phyloP scores from a whole-genome alignment of 2,329 filamentous ascomycete species.

The Phaeoacremonium minimum region DNA sequence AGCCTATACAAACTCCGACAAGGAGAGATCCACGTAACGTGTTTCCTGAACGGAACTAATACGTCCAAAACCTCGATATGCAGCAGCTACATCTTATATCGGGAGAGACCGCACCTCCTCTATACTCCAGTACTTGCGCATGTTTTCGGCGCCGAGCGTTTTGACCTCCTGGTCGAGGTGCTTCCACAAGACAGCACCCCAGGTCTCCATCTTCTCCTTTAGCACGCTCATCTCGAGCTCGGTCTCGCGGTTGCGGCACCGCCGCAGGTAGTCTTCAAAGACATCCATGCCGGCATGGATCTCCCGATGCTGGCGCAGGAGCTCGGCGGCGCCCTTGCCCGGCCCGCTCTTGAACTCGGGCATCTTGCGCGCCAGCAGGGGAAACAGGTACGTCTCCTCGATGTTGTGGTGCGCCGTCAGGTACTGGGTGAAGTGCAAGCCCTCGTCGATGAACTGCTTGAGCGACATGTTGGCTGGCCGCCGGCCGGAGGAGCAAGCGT shows the following conservation, averaged over 20 bases:
- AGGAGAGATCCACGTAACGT: too few species aligned
- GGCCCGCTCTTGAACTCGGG: slow-evolving; percentile 59
- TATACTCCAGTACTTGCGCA: slow-evolving; percentile 76
- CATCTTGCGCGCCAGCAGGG: slow-evolving; percentile 72
- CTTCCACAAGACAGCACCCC: slow-evolving; percentile 73
- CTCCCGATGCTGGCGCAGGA: slow-evolving; percentile 69
- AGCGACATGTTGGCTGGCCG: slow-evolving; percentile 63
- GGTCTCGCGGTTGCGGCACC: slow-evolving; percentile 58
- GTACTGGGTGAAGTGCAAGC: slow-evolving; percentile 64
- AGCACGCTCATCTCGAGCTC: slow-evolving; percentile 55
- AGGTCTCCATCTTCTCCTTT: slow-evolving; percentile 69
- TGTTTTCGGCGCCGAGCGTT: slow-evolving; percentile 77
- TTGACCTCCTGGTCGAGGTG: slow-evolving; percentile 84
- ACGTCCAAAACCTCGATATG: too few species aligned
- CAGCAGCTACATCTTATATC: slow-evolving; percentile 53
- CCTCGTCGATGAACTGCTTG: slow-evolving; percentile 62
- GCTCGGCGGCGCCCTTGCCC: slow-evolving; percentile 27
- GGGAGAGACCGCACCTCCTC: slow-evolving; percentile 70
- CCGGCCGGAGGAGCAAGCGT: slow-evolving; percentile 53
- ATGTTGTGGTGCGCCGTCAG: slow-evolving; percentile 78
- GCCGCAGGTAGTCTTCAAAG: slow-evolving; percentile 61
- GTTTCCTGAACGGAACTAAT: too few species aligned
- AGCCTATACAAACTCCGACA: too few species aligned
- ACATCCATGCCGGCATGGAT: slow-evolving; percentile 75
- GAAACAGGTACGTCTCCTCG: slow-evolving; percentile 80